Evolutionary conservation across 1,139 yeast species (phyloP).

Genomic region (Nadsonia starkeyi-henricii): DNA sequence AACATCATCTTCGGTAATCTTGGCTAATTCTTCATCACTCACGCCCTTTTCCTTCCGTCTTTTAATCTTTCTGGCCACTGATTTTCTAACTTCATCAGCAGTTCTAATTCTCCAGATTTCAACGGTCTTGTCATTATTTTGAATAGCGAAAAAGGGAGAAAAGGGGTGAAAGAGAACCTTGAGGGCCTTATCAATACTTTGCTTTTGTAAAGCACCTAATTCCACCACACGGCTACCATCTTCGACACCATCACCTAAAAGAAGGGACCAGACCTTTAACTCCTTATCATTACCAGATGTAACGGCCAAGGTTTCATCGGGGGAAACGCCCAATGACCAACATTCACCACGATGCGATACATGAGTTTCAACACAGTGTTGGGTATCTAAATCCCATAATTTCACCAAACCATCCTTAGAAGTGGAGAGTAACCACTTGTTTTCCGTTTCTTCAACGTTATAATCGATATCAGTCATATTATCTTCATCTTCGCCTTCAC

Average conservation of each 20-base stretch:
- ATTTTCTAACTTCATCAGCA: slow-evolving; percentile 67
- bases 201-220: slow-evolving; percentile 59
- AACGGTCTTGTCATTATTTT: slow-evolving; percentile 67
- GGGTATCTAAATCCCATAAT: slow-evolving; percentile 82
- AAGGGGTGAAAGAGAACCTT: slow-evolving; percentile 39
- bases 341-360: slow-evolving; percentile 89
- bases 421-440: slow-evolving; percentile 56
- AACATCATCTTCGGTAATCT: slow-evolving; percentile 21
- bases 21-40: slow-evolving; percentile 41
- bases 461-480: slow-evolving; percentile 6
- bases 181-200: slow-evolving; percentile 62
- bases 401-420: slow-evolving; percentile 86
- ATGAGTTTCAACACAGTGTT: slow-evolving; percentile 88
- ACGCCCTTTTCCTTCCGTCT: slow-evolving; percentile 61
- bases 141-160: slow-evolving; percentile 44
- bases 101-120: slow-evolving; percentile 71
- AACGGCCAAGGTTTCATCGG: slow-evolving; percentile 25
- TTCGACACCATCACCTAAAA: slow-evolving; percentile 39
- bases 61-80: slow-evolving; percentile 64
- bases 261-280: slow-evolving; percentile 67
- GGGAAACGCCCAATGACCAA: slow-evolving; percentile 57
- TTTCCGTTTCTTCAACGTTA: slow-evolving; percentile 20
- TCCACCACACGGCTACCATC: slow-evolving; percentile 34
- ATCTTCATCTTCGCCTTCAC: slow-evolving; percentile 5
- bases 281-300: slow-evolving; percentile 76